Base-by-base conservation (phyloP, 345 rosid species). In the Eutrema yunnanense region DNA sequence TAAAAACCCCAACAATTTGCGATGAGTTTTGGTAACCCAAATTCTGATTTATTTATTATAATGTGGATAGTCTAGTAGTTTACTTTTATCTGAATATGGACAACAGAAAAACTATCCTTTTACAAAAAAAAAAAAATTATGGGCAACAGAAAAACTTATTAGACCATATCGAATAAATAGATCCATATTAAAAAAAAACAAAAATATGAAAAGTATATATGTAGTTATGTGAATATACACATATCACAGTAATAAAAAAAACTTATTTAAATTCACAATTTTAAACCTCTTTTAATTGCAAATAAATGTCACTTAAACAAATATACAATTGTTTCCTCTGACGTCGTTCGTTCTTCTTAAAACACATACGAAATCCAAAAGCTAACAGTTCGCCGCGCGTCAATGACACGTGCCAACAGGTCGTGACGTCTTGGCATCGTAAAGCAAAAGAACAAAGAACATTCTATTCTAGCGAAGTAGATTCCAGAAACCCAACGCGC, bases 401-500 rank as follows among this genome's bases (percentile, higher is more conserved):
- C 44, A 49, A 8, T 4, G 54, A 22, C 68, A 74, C 78, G 67
- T 74, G 73, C 67, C 42, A 16, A 32, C 3, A 22, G 19, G 11
- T 44, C 1, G 43, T 65, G 72, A 73, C 77, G 72, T 65, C 64
- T 53, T 55, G 4, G 65, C 71, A 64, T 73, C 50, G 56, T 62
- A 63, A 73, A 73, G 59, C 60, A 22, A 30, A 26, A 44, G 56
- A 55, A 54, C n/a, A 49, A 57, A 57, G 78, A 74, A 74, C 73
- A 67, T 74, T 74, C 78, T 60, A 74, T 74, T 74, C 78, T 34
- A 33, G 62, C 30, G 65, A 38, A 11, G 71, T 73, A 64, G 76
- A 63, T 56, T 63, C 64, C 11, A 46, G 64, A 10, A 6, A 27
- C 3, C 48, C 2, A 54, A 74, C 68, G 46, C 73, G 61, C 30